Base-by-base conservation (phyloP, 768 basidiomycete genomes). In the Podaxis mareebaensis region DNA sequence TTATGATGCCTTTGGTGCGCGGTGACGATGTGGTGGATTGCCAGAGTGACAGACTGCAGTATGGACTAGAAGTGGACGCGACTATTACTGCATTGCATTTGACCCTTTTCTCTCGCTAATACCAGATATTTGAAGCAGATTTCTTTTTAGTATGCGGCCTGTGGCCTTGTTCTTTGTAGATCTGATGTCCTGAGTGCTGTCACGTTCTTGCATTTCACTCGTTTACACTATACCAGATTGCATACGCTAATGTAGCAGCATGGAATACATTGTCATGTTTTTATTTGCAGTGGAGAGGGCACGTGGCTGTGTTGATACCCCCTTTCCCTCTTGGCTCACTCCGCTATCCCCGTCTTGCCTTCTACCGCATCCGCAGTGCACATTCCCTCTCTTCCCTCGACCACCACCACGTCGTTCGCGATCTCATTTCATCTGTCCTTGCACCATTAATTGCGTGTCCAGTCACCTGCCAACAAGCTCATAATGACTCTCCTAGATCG, bases 401-500 rank as follows among this genome's bases (percentile, higher is more conserved):
- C 52, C 15, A 28, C 42, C 53, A n/a, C 48, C 44, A 60, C 60
- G 2, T 15, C 59, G 30, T 11, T 11, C 22, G 49, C 53, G 49
- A 30, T 38, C 8, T 15, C 28, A 8, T 39, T 52, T 53, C 60
- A 26, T 33, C 33, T 33, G 33, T 33, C 33, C 33, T 33, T 33
- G 33, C 33, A 33, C 8, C 36, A 44, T 36, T 42, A 40, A 58
- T 60, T 15, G 33, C 39, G 53, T 44, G 51, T 5, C 40, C 61
- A 44, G 39, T 38, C 53, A 38, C 60, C 66, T 48, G 55, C 53
- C 10, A 12, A 60, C 52, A 51, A 12, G n/a, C 48, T 20, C 28
- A 65, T 2, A 28, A 89, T 89, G 88, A 71, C 85, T 3, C 71
- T 88, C 7, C 73, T 87, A 4, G 87, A 89, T 76, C 73, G 73